Base-by-base conservation (phyloP, 148 eudicot genomes). In the Selenicereus undatus region DNA sequence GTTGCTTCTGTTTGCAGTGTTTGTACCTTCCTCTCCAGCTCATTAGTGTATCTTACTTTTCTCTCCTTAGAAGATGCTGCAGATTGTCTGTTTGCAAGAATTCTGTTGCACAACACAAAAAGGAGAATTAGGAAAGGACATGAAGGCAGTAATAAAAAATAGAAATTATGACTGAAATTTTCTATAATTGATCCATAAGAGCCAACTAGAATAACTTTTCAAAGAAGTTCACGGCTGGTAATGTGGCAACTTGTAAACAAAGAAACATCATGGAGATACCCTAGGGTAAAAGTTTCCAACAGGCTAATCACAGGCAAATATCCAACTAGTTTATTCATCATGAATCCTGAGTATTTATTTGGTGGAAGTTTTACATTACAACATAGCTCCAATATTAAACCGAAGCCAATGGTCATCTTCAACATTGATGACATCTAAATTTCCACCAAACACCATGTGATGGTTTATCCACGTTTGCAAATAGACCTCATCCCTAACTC, bases 51-150 rank as follows among this genome's bases (percentile, higher is more conserved):
- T 39, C 91, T 88, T 56, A 88, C 84, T 82, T 95, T 95, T 77
- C 97, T 82, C 86, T 95, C 98, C 89, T 95, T 95, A 64, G 98
- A 95, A 43, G 97, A 92, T 2, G 98, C 98, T 10, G 98, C 98
- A 64, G 97, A 93, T 85, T 93, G 97, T 52, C 98, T 84, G 88
- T 95, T 95, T 45, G 97, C 95, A 80, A 93, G 95, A 89, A 94
- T 93, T 88, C 97, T 94, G 77, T 80, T 80, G 30, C 32, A 27
- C 45, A 45, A 76, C 74, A 66, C n/a, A 75, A 64, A 18, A 20
- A 30, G 12, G 70, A 54, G 66, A 62, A 64, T 76, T 50, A 78
- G 68, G 58, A 30, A 48, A 79, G 30, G 14, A 45, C 22, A 36
- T 24, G 60, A 42, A 11, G 12, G 52, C 52, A 48, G 18, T 60